Evolutionary conservation across 2,329 filamentous ascomycete genomes (phyloP).

Genomic region (Talaromyces piceae): DNA sequence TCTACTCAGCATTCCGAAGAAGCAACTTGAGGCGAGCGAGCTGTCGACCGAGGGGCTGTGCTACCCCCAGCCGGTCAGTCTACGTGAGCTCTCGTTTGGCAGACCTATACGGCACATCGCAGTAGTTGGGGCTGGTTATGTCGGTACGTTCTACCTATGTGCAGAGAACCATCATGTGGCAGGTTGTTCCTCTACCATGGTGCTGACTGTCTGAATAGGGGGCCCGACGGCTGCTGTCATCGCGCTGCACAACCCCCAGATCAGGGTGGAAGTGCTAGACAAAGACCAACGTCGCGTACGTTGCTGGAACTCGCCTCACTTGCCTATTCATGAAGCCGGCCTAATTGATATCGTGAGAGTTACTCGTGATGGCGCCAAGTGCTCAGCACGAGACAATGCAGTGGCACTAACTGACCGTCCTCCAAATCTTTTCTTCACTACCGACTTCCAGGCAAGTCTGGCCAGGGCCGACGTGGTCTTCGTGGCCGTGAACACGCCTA

Average conservation of each 20-base stretch:
- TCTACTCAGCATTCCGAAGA: conserved; percentile 11
- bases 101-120: conserved; percentile 46
- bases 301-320: conserved; percentile 64
- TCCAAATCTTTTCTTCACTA: conserved; percentile 68
- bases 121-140: conserved; percentile 68
- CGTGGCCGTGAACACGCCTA: conserved; percentile 72
- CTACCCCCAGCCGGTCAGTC: conserved; percentile 1
- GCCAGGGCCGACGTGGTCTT: conserved; percentile 65
- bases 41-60: conserved; percentile 3
- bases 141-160: conserved; percentile 47
- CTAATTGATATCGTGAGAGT: conserved; percentile 59
- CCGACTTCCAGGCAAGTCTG: conserved; percentile 55
- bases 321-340: conserved; percentile 70
- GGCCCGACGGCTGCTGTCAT: conserved; percentile 70
- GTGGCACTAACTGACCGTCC: conserved; percentile 37
- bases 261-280: conserved; percentile 69
- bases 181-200: not conserved
- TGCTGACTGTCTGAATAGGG: conserved; percentile 38
- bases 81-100: conserved; percentile 6
- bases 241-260: conserved; percentile 63
- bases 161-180: not conserved
- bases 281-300: conserved; percentile 57
- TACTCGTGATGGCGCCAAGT: conserved; percentile 28
- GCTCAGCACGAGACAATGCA: conserved; percentile 10
- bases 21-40: not conserved